Conservation (phyloP, 768 basidiomycete genomes). For the Russula olivacea region DNA sequence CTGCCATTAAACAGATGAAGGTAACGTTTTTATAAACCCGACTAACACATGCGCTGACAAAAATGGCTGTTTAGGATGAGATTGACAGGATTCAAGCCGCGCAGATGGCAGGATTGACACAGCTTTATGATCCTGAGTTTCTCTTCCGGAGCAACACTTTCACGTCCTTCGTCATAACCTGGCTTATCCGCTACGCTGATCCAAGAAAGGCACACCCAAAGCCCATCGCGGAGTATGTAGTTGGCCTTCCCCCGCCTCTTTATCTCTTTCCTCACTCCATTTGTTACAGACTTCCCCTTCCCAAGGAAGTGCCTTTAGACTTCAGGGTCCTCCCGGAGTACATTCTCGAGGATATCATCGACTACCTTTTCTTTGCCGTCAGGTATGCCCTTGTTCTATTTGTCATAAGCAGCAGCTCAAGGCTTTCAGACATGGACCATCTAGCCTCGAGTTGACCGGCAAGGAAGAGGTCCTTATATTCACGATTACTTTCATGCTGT, state of each 20-base stretch:
- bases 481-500: conserved; percentile 83
- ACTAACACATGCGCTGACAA: not conserved
- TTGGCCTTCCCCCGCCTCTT: not conserved
- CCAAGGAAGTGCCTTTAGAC: conserved; percentile 72
- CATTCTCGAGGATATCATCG: conserved; percentile 87
- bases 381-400: conserved; percentile 44
- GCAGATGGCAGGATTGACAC: conserved; percentile 77
- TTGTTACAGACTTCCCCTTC: conserved; percentile 71
- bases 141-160: conserved; percentile 74
- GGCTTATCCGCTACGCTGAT: conserved; percentile 89
- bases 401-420: not conserved
- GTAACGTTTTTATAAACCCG: not conserved
- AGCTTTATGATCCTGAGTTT: conserved; percentile 82
- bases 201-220: conserved; percentile 72
- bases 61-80: conserved; percentile 45
- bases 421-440: conserved; percentile 50
- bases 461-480: conserved; percentile 85
- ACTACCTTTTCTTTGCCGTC: conserved; percentile 78
- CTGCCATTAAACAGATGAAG: conserved; percentile 72
- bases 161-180: conserved; percentile 85
- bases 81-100: conserved; percentile 63
- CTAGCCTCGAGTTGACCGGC: conserved; percentile 77
- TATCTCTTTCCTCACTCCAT: not conserved
- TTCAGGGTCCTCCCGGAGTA: conserved; percentile 93
- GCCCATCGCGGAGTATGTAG: conserved; percentile 55